Evolutionary conservation across 441 rosid genomes (phyloP).

Genomic region (Adansonia grandidieri): DNA sequence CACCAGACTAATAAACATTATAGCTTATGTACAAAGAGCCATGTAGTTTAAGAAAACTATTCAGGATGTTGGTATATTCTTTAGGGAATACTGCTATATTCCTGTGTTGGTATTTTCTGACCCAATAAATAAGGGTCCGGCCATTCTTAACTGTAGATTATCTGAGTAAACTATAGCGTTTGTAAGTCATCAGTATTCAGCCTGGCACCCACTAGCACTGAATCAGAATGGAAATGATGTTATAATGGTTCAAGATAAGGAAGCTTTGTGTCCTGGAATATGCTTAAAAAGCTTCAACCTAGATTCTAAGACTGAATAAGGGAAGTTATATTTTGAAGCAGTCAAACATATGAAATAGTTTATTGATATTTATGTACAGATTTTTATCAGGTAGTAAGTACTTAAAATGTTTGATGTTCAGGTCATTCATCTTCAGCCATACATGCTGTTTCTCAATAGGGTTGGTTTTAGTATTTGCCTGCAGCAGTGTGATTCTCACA

Average conservation of each 20-base stretch:
- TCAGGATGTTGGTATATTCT: constrained; percentile 9
- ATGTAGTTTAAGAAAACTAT: constrained; percentile 15
- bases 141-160: not conserved
- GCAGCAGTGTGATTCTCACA: constrained; percentile 87
- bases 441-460: constrained; percentile 85
- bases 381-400: constrained; percentile 20
- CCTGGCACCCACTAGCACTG: constrained; percentile 10
- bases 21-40: not conserved
- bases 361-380: constrained; percentile 19
- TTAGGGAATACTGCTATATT: constrained; percentile 9
- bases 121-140: not conserved
- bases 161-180: not conserved
- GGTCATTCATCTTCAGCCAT: constrained; percentile 96
- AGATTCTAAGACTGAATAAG: not conserved
- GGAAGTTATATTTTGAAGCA: constrained; percentile 14
- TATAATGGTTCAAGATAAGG: constrained; percentile 19
- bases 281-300: constrained; percentile 11
- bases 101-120: not conserved
- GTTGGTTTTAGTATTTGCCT: constrained; percentile 77
- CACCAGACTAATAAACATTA: not conserved
- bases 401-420: constrained; percentile 46
- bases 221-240: constrained; percentile 14
- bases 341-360: constrained; percentile 4
- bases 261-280: constrained; percentile 10
- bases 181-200: not conserved